Evolutionary conservation across 371 early-diverging fungal genomes (phyloP), one percentile per base, ranked within the genome.

Genomic region (Mucor racemosus): DNA sequence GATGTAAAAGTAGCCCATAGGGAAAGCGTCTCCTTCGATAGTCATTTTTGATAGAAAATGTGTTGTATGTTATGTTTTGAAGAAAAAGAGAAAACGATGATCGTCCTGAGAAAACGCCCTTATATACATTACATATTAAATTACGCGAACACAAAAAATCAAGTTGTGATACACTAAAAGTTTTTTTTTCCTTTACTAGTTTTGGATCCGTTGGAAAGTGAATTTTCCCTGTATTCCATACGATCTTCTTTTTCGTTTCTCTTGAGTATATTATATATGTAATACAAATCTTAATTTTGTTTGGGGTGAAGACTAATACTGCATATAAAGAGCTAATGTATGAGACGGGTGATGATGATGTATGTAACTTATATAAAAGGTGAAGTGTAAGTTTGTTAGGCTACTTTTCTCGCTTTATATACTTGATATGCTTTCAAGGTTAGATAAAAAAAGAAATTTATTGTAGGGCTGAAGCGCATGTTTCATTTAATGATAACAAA

Each of bases 1-100:
- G 54, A 76, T 75, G 35, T 74, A 80, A 58, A 76, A 79, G 72
- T 76, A 73, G 21, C 86, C 86, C 58, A 77, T 67, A 31, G 83
- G 83, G 17, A 82, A 82, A 11, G 65, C 15, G 36, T 61, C 58
- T 42, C 62, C 38, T 31, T 44, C 54, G 34, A 74, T 60, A 42
- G 79, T 79, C 79, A 79, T 79, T 50, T 57, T 72, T 55, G 36
- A 33, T 26, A 41, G 9, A 14, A 44, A 31, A 31, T 26, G n/a
- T 36, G 15, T 26, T 46, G 50, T 50, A 50, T 21, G 21, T 19
- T 50, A 26, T 17, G 44, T 50, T 41, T 3, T 17, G 15, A 17
- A 42, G 62, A 33, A 48, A 59, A 44, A n/a, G 9, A 62, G 26
- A 26, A 53, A 53, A 50, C 14, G 38, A 15, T 19, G 38, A 50